A percentile compares a stretch with the other conserved stretches of the same genome.
Conservation (phyloP, 208 protist species). For the Leishmania major region DNA sequence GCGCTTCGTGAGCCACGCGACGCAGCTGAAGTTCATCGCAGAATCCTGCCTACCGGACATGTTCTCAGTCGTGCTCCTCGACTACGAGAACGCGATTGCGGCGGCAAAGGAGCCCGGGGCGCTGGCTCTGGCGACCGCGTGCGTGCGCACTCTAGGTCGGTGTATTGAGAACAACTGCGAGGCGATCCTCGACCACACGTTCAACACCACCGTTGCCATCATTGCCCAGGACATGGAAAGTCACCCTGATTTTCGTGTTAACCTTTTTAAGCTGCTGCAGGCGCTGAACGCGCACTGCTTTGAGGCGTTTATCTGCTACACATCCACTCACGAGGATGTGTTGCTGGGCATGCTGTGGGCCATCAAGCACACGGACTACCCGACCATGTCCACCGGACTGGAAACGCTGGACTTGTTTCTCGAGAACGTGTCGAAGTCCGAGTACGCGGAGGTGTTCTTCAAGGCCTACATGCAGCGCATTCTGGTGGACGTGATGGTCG, state of each 20-base stretch:
- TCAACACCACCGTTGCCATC: slow-evolving; percentile 98
- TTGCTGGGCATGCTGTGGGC: slow-evolving; percentile 98
- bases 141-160: slow-evolving; percentile 89
- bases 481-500: slow-evolving; percentile 82
- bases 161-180: slow-evolving; percentile 86
- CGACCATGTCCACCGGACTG: slow-evolving; percentile 90
- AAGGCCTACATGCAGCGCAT: slow-evolving; percentile 80
- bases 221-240: slow-evolving; percentile 97
- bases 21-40: slow-evolving; percentile 89
- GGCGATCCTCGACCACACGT: slow-evolving; percentile 96
- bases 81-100: slow-evolving; percentile 94
- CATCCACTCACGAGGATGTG: slow-evolving; percentile 72
- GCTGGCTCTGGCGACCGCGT: slow-evolving; percentile 89
- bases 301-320: slow-evolving; percentile 76
- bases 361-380: slow-evolving; percentile 97
- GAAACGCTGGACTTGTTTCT: slow-evolving; percentile 96
- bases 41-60: slow-evolving; percentile 93
- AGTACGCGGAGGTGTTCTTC: slow-evolving; percentile 69
- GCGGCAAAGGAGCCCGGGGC: slow-evolving; percentile 94
- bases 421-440: slow-evolving; percentile 61
- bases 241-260: slow-evolving; percentile 97
- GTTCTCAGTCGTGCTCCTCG: slow-evolving; percentile 95
- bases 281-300: slow-evolving; percentile 97
- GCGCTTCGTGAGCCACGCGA: slow-evolving; percentile 91
- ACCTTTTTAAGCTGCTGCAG: slow-evolving; percentile 97